Conservation (phyloP, 352 stramenopile species). For the Thalassiosira mediterranea region DNA sequence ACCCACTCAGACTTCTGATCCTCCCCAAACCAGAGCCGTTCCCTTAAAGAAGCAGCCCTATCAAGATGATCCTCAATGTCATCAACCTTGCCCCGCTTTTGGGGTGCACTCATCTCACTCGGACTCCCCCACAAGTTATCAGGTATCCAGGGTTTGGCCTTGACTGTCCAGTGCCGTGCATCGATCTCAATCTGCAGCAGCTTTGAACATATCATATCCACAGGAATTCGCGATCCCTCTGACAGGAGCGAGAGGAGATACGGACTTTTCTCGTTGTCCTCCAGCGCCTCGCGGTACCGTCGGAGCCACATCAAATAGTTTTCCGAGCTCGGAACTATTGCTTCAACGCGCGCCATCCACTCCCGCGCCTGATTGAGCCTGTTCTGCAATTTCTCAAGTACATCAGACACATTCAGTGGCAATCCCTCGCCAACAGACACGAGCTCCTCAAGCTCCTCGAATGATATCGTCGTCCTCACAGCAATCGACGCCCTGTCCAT, state of each 20-base stretch:
- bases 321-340: slow-evolving; percentile 56
- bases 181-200: slow-evolving; percentile 80
- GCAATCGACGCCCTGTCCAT: slow-evolving; percentile 77
- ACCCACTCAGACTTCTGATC: slow-evolving; percentile 62
- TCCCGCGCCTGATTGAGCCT: slow-evolving; percentile 57
- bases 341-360: slow-evolving; percentile 66
- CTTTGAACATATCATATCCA: slow-evolving; percentile 71
- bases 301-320: slow-evolving; percentile 59
- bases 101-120: slow-evolving; percentile 18
- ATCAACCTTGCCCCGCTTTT: slow-evolving; percentile 75
- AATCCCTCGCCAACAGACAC: slow-evolving; percentile 62
- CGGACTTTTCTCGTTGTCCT: slow-evolving; percentile 44
- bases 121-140: slow-evolving; percentile 15
- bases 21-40: slow-evolving; percentile 55
- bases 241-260: slow-evolving; percentile 66
- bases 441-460: slow-evolving; percentile 71
- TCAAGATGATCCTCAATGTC: slow-evolving; percentile 75
- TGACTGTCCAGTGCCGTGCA: slow-evolving; percentile 71
- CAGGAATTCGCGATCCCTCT: slow-evolving; percentile 71
- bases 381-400: slow-evolving; percentile 72
- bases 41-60: slow-evolving; percentile 56
- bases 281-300: slow-evolving; percentile 52
- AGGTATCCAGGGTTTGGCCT: slow-evolving; percentile 71
- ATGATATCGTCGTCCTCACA: slow-evolving; percentile 74
- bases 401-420: slow-evolving; percentile 72